Percentiles rank a stretch among this genome's conserved stretches.
These are phyloP conservation scores for Priceomyces carsonii DNA, from an alignment of 805 yeast genomes.

Conservation along the genomic window DNA sequence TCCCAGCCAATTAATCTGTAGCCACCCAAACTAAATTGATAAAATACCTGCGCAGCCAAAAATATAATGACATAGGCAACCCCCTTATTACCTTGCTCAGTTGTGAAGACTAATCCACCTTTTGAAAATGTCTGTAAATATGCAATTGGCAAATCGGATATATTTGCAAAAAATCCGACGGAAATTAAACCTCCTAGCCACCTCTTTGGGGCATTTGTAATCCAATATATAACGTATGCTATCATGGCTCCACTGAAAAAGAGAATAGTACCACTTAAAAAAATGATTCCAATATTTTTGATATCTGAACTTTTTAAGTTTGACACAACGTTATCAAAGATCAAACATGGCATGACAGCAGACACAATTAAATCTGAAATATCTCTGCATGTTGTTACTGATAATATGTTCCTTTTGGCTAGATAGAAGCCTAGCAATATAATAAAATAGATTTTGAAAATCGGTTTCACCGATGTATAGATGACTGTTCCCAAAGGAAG, in stretches of 20 bases:
- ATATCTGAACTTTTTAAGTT: slow-evolving; percentile 69
- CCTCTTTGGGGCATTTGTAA: slow-evolving; percentile 62
- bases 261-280: slow-evolving; percentile 48
- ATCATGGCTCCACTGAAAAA: slow-evolving; percentile 51
- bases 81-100: slow-evolving; percentile 67
- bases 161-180: slow-evolving; percentile 76
- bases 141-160: slow-evolving; percentile 84
- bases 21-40: slow-evolving; percentile 76
- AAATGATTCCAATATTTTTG: slow-evolving; percentile 66
- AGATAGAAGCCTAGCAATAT: slow-evolving; percentile 65
- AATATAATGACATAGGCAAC: slow-evolving; percentile 83
- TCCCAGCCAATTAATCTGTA: slow-evolving; percentile 71
- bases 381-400: slow-evolving; percentile 68
- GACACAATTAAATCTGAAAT: slow-evolving; percentile 68
- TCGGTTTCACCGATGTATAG: slow-evolving; percentile 82
- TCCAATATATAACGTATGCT: slow-evolving; percentile 42
- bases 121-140: slow-evolving; percentile 72
- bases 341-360: slow-evolving; percentile 71
- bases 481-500: slow-evolving; percentile 61
- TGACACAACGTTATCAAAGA: slow-evolving; percentile 69
- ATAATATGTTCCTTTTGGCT: slow-evolving; percentile 61
- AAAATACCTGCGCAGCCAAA: slow-evolving; percentile 63
- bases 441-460: slow-evolving; percentile 75
- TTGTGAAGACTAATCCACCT: slow-evolving; percentile 55
- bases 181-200: slow-evolving; percentile 78